phyloP scores from a whole-genome alignment of 73 alveolate species.

The Paramecium octaurelia region DNA sequence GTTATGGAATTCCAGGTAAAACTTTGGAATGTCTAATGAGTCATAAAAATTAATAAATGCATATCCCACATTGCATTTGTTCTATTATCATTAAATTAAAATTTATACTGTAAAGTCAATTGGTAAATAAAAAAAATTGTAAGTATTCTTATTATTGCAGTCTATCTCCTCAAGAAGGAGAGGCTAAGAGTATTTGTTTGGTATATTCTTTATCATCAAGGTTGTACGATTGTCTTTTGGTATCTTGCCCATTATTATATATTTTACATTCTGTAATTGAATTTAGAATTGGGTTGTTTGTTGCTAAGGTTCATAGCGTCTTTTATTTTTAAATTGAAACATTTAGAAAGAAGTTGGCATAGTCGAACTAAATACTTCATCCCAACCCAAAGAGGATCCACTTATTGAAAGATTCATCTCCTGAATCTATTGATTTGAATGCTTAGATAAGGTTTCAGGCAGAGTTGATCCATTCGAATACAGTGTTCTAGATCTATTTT shows the following conservation, averaged over 20 bases:
- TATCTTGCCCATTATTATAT: background rate
- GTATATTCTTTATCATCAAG: constrained; percentile 95
- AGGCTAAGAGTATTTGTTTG: constrained; percentile 87
- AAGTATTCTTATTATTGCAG: constrained; percentile 72
- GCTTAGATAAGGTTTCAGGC: background rate
- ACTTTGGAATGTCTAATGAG: constrained; percentile 73
- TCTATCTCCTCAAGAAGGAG: constrained; percentile 77
- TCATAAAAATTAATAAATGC: constrained; percentile 86
- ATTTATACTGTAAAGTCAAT: constrained; percentile 79
- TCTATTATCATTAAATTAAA: constrained; percentile 42
- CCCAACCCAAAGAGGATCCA: background rate
- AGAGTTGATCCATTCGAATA: background rate
- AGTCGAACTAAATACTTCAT: background rate
- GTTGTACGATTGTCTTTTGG: constrained; percentile 69
- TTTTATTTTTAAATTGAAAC: background rate
- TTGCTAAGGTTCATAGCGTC: background rate
- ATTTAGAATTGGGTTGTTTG: constrained; percentile 3
- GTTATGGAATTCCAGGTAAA: constrained; percentile 76
- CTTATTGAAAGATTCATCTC: background rate
- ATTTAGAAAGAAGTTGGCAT: background rate
- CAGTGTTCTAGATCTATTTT: background rate
- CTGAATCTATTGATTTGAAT: background rate
- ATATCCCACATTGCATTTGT: constrained; percentile 92
- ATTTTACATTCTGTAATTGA: background rate
- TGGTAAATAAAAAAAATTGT: constrained; percentile 90